These are phyloP conservation scores for Radiomyces spectabilis DNA, from an alignment of 192 early-diverging fungal species.

Conservation along the genomic window DNA sequence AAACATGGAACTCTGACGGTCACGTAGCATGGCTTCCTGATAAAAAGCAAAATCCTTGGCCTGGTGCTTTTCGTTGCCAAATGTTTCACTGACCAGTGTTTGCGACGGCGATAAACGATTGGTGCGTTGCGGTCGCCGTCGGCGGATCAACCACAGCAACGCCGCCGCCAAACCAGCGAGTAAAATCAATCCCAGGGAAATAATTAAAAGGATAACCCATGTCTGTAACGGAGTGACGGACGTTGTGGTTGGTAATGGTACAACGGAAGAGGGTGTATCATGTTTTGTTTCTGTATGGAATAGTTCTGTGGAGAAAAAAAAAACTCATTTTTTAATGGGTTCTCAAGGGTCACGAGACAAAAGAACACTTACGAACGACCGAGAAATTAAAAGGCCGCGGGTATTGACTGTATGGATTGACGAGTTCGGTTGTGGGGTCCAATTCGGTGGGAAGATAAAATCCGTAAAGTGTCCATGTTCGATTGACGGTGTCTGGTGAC, in stretches of 20 bases:
- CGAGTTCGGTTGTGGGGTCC: background rate
- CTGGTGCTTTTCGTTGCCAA: slow-evolving; percentile 1
- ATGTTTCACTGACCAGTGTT: too few relatives aligned
- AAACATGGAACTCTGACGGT: too few relatives aligned
- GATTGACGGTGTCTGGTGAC: background rate
- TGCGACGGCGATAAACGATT: background rate
- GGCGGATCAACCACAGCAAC: background rate
- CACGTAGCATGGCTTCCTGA: too few relatives aligned
- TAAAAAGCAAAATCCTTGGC: too few relatives aligned
- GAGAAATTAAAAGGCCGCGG: slow-evolving; percentile 5
- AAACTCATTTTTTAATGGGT: too few relatives aligned
- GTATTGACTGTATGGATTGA: background rate
- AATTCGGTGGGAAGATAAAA: slow-evolving; percentile 2
- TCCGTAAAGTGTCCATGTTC: background rate
- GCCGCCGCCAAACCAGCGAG: background rate
- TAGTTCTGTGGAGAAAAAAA: background rate
- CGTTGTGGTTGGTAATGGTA: background rate
- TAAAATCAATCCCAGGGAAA: background rate
- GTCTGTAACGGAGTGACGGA: background rate
- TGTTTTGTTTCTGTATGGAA: background rate
- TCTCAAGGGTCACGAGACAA: too few relatives aligned
- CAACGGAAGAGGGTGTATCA: background rate
- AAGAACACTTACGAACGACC: slow-evolving; percentile 7
- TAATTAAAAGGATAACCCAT: background rate
- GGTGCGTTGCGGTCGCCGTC: background rate